Evolutionary conservation across 1,139 yeast genomes (phyloP).

Genomic region (Trichomonascaceae sp.): DNA sequence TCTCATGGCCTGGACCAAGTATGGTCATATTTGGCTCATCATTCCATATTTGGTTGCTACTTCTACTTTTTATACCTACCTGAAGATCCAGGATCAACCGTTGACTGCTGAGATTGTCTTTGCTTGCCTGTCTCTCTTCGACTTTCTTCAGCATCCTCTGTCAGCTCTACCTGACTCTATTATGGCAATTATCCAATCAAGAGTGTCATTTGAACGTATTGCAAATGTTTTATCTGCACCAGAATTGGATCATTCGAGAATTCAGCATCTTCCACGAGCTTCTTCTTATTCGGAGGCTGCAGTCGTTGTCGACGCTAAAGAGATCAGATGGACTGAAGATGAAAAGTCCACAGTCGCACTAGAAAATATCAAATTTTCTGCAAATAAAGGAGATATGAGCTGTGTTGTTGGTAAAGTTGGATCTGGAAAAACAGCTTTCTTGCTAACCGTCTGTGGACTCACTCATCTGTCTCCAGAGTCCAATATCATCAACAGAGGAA

Average conservation of each 20-base stretch:
- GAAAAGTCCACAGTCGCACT: conserved; percentile 39
- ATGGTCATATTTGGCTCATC: conserved; percentile 54
- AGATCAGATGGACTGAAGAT: conserved; percentile 45
- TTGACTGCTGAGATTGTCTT: conserved; percentile 66
- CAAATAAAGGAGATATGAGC: conserved; percentile 53
- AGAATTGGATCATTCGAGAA: conserved; percentile 25
- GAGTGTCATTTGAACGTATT: conserved; percentile 52
- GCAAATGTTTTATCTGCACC: conserved; percentile 44
- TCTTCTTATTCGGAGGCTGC: conserved; percentile 25
- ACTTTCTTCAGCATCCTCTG: conserved; percentile 54
- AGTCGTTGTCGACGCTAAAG: conserved; percentile 34
- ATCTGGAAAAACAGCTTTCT: conserved; percentile 65
- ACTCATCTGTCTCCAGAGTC: conserved; percentile 57
- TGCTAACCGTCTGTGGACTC: conserved; percentile 58
- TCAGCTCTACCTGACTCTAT: conserved; percentile 54
- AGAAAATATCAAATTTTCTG: conserved; percentile 44
- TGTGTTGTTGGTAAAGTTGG: conserved; percentile 80
- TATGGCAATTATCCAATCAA: conserved; percentile 54
- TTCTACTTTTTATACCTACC: conserved; percentile 51
- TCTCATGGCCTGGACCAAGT: conserved; percentile 35
- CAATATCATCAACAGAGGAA: conserved; percentile 52
- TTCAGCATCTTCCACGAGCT: conserved; percentile 24
- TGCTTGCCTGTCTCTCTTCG: conserved; percentile 60
- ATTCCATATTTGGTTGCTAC: conserved; percentile 64
- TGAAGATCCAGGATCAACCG: conserved; percentile 37